A percentile compares a stretch with the other conserved stretches of the same genome.
Conservation (phyloP, 2,329 filamentous ascomycete genomes). For the Aureobasidium sp. region DNA sequence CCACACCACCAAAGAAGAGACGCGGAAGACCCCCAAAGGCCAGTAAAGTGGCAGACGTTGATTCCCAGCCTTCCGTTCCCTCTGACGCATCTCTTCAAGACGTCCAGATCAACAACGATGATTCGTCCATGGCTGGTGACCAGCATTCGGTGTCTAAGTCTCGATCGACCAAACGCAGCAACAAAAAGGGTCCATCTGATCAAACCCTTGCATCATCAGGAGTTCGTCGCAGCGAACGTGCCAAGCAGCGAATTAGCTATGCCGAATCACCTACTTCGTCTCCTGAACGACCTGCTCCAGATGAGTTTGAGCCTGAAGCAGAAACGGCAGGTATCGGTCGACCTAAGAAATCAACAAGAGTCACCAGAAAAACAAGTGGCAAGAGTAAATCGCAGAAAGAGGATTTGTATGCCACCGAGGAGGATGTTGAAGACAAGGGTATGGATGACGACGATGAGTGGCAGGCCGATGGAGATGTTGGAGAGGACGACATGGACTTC, state of each 20-base stretch:
- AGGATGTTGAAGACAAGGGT: slow-evolving; percentile 15
- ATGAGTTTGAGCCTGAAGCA: not conserved
- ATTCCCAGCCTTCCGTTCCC: no score
- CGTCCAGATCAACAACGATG: not conserved
- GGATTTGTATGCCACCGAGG: slow-evolving; percentile 17
- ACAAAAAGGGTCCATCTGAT: not conserved
- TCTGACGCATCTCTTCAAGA: no score
- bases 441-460: slow-evolving; percentile 11
- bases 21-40: slow-evolving; percentile 1
- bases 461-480: slow-evolving; percentile 14
- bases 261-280: not conserved
- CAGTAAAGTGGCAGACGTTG: not conserved
- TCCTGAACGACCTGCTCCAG: not conserved
- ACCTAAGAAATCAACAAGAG: not conserved
- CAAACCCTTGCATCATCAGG: not conserved
- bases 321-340: no score
- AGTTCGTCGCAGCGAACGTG: slow-evolving; percentile 9
- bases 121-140: not conserved
- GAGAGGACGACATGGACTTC: not conserved
- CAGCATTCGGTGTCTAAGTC: not conserved
- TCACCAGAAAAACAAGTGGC: not conserved
- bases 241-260: slow-evolving; percentile 9
- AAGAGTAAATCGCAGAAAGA: slow-evolving; percentile 13
- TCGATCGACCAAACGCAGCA: not conserved
- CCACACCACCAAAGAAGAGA: slow-evolving; percentile 6